Evolutionary conservation across 352 stramenopile species (phyloP).

Genomic region (Globisporangium okanoganense): DNA sequence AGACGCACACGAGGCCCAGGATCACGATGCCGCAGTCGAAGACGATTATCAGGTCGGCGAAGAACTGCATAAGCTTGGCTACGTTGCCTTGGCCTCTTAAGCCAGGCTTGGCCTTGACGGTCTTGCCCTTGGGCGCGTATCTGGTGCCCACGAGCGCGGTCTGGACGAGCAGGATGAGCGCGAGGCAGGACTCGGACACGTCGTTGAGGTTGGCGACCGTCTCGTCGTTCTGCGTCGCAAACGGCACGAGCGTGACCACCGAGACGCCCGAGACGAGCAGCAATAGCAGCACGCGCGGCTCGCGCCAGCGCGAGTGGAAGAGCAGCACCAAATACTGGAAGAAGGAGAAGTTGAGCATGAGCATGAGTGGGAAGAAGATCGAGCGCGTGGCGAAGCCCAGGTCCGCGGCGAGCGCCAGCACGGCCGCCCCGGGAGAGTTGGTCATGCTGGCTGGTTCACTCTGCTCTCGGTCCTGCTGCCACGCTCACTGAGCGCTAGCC

Average conservation of each 20-base stretch:
- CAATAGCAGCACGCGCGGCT: conserved; percentile 25
- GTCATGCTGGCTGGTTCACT: neutral
- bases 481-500: neutral
- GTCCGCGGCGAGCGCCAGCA: neutral
- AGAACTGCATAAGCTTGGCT: conserved; percentile 10
- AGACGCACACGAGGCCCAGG: conserved; percentile 20
- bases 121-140: neutral
- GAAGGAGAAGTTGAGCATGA: conserved; percentile 28
- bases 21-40: conserved; percentile 17
- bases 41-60: conserved; percentile 26
- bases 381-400: conserved; percentile 11
- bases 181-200: conserved; percentile 27
- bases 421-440: neutral
- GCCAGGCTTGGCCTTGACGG: no score
- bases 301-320: conserved; percentile 22
- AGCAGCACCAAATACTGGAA: conserved; percentile 34
- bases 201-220: conserved; percentile 23
- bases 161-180: conserved; percentile 29
- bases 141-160: conserved; percentile 14
- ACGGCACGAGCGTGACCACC: conserved; percentile 25
- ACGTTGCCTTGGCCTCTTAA: neutral
- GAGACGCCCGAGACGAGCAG: conserved; percentile 19
- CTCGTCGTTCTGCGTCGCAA: conserved; percentile 7
- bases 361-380: conserved; percentile 26
- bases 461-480: neutral